Conservation (phyloP, 2,329 filamentous ascomycete genomes). For the Pseudophaeomoniella oleicola region DNA sequence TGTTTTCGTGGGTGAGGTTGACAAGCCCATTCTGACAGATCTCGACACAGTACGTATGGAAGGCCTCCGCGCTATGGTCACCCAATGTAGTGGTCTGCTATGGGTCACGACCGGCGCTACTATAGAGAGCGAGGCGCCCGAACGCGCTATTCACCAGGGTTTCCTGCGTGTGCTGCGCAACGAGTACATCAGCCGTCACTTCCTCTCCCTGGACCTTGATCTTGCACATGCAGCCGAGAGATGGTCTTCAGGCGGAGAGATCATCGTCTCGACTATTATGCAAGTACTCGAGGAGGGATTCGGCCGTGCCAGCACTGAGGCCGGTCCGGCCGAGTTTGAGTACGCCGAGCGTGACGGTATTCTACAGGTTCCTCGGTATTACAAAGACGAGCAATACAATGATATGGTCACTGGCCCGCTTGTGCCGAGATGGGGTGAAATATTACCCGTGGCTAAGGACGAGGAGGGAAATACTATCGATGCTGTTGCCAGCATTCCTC, state of each 20-base stretch:
- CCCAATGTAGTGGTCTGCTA: background rate
- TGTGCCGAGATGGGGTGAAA: too few relatives aligned
- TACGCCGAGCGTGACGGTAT: conserved; percentile 12
- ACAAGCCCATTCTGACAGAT: conserved; percentile 1
- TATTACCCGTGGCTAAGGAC: background rate
- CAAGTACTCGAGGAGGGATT: conserved; percentile 1
- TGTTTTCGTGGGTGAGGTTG: conserved; percentile 3
- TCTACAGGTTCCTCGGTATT: conserved; percentile 11
- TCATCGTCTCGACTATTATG: background rate
- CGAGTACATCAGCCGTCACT: conserved; percentile 10
- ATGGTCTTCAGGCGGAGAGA: background rate
- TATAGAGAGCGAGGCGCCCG: conserved; percentile 6
- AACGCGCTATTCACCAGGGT: conserved; percentile 11
- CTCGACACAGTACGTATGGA: background rate
- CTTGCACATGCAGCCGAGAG: conserved; percentile 2
- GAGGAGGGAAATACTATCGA: background rate
- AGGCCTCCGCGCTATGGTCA: background rate
- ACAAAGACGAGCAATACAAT: conserved; percentile 1
- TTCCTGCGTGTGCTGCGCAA: conserved; percentile 13
- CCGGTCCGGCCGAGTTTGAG: conserved; percentile 5
- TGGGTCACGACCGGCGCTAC: conserved; percentile 3
- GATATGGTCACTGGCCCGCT: too few relatives aligned
- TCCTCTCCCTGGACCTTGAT: conserved; percentile 16
- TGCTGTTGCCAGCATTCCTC: background rate
- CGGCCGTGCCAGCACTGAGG: background rate